Percentiles rank a stretch among this genome's conserved stretches.
Evolutionary conservation across 2,329 filamentous ascomycete genomes (phyloP).

Genomic region (Paecilomyces sp.): DNA sequence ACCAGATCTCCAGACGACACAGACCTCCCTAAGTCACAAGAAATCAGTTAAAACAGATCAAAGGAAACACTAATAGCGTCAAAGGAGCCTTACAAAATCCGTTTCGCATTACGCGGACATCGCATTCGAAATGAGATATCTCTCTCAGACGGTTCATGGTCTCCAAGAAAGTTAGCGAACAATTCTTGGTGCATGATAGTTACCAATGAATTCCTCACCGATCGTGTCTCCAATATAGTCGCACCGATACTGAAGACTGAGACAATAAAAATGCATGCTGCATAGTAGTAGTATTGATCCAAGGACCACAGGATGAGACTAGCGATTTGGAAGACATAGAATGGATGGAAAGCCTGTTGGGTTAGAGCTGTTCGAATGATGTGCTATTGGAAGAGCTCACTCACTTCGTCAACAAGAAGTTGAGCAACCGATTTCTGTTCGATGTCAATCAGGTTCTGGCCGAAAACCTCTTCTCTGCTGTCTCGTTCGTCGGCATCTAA

Average conservation of each 20-base stretch:
- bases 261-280: constrained; percentile 87
- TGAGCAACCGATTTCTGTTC: constrained; percentile 78
- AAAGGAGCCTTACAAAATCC: constrained; percentile 68
- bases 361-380: constrained; percentile 5
- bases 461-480: constrained; percentile 77
- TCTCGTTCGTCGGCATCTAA: constrained; percentile 85
- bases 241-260: constrained; percentile 86
- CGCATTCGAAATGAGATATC: constrained; percentile 90
- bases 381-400: constrained; percentile 14
- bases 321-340: constrained; percentile 96
- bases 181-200: constrained; percentile 3
- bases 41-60: constrained; percentile 1
- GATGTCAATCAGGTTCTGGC: constrained; percentile 84
- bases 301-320: constrained; percentile 91
- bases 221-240: constrained; percentile 81
- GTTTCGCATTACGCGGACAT: constrained; percentile 84
- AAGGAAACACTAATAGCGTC: neutral
- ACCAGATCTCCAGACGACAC: constrained; percentile 82
- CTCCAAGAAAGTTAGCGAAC: constrained; percentile 26
- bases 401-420: constrained; percentile 79
- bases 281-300: constrained; percentile 97
- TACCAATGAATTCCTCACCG: constrained; percentile 47
- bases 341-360: constrained; percentile 74
- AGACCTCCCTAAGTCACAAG: constrained; percentile 60
- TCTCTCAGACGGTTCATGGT: constrained; percentile 88